Conservation (phyloP, 768 basidiomycete species). For the Infundibulicybe gibba region DNA sequence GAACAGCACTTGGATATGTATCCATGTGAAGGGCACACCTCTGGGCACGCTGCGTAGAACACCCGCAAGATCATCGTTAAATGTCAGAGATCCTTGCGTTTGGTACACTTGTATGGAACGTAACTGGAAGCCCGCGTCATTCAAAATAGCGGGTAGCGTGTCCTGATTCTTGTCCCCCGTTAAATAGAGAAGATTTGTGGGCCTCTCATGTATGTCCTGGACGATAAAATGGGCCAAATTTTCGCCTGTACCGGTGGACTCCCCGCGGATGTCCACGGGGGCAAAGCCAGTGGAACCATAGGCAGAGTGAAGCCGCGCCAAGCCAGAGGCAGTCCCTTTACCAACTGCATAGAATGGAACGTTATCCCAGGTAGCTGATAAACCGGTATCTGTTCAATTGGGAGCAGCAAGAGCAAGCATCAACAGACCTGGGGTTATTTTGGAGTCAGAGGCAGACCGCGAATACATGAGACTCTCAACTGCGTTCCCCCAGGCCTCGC, state of each 20-base stretch:
- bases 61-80: conserved; percentile 38
- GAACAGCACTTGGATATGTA: conserved; percentile 1
- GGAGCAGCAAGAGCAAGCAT: background rate
- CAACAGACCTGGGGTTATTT: conserved; percentile 9
- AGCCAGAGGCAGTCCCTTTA: conserved; percentile 49
- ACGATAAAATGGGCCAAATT: conserved; percentile 65
- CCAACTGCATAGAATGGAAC: conserved; percentile 83
- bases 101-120: conserved; percentile 64
- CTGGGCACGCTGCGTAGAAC: conserved; percentile 18
- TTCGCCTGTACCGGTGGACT: conserved; percentile 64
- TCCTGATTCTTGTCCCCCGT: conserved; percentile 88
- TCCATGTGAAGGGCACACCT: conserved; percentile 14
- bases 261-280: conserved; percentile 32
- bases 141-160: conserved; percentile 51
- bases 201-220: conserved; percentile 18
- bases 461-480: conserved; percentile 19
- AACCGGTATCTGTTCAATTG: conserved; percentile 5
- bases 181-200: conserved; percentile 58
- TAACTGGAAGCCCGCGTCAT: conserved; percentile 38
- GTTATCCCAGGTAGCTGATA: conserved; percentile 43
- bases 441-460: background rate
- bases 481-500: conserved; percentile 64
- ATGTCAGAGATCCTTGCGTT: conserved; percentile 54
- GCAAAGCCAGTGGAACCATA: conserved; percentile 17
- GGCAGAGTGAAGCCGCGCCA: conserved; percentile 30